Evolutionary conservation across 1,284 basidiomycete genomes (phyloP).

Genomic region (Heliocybe sulcata): DNA sequence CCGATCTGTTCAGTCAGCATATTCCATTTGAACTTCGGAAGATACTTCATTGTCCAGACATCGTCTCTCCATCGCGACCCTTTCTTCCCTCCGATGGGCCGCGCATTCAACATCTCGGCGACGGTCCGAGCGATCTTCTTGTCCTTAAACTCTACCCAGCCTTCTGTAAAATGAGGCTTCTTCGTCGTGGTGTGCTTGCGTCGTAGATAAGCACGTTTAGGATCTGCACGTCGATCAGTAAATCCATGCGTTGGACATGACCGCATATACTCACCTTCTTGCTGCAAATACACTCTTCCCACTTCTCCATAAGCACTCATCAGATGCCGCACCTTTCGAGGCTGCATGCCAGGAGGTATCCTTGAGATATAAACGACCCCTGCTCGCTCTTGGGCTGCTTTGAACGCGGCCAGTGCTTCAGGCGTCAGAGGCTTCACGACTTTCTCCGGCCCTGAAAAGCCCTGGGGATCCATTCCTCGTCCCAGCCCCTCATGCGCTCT

Average conservation of each 20-base stretch:
- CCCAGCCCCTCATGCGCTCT: constrained; percentile 12
- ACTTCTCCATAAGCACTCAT: constrained; percentile 82
- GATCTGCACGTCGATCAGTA: constrained; percentile 34
- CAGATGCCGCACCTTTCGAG: constrained; percentile 91
- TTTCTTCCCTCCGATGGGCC: constrained; percentile 93
- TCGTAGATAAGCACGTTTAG: constrained; percentile 71
- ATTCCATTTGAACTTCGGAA: constrained; percentile 97
- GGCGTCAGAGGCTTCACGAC: constrained; percentile 63
- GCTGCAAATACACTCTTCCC: constrained; percentile 82
- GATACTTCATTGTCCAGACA: constrained; percentile 99
- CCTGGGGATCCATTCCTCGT: constrained; percentile 48
- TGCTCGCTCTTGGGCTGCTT: constrained; percentile 59
- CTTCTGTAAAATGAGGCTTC: constrained; percentile 86
- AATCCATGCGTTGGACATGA: not conserved
- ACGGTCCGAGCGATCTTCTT: constrained; percentile 88
- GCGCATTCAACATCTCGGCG: constrained; percentile 94
- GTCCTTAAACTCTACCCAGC: constrained; percentile 97
- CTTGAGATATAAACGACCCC: constrained; percentile 95
- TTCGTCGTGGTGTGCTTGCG: constrained; percentile 77
- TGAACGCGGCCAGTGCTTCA: constrained; percentile 66
- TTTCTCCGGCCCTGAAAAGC: constrained; percentile 51
- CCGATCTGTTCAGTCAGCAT: constrained; percentile 99
- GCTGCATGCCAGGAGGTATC: constrained; percentile 98
- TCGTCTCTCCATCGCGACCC: constrained; percentile 91
- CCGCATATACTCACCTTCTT: constrained; percentile 52